A percentile compares a stretch with the other conserved stretches of the same genome.
Evolutionary conservation across 2,329 filamentous ascomycete species (phyloP).

Genomic region (Canariomyces notabilis): DNA sequence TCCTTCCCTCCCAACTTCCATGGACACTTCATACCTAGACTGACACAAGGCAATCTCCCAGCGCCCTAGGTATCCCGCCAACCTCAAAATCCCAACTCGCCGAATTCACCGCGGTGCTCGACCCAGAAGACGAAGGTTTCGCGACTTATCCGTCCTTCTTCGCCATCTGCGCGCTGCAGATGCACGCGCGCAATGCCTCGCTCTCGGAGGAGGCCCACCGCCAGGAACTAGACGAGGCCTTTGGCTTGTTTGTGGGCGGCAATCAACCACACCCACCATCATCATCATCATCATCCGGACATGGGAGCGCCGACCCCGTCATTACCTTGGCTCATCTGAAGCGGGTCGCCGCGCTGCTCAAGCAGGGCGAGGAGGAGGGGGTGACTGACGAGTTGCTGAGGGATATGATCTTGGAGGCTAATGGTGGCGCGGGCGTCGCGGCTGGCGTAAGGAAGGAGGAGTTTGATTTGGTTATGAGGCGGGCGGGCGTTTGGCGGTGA

Average conservation of each 20-base stretch:
- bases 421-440: constrained; percentile 67
- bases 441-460: constrained; percentile 71
- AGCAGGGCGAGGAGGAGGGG: constrained; percentile 75
- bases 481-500: constrained; percentile 78
- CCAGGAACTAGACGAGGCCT: constrained; percentile 74
- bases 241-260: constrained; percentile 58
- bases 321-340: constrained; percentile 78
- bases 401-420: constrained; percentile 95
- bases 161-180: constrained; percentile 80
- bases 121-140: constrained; percentile 74
- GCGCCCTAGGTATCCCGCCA: constrained; percentile 75
- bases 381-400: constrained; percentile 76
- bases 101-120: constrained; percentile 74
- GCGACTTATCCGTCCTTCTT: constrained; percentile 78
- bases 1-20: background rate
- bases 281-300: too few relatives aligned
- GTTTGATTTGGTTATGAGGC: constrained; percentile 79
- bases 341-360: constrained; percentile 72
- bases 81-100: constrained; percentile 60
- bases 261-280: too few relatives aligned
- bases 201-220: constrained; percentile 50
- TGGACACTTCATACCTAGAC: background rate
- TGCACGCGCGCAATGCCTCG: constrained; percentile 54
- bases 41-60: constrained; percentile 30
- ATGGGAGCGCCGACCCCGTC: constrained; percentile 35